Conservation (phyloP, 352 stramenopile species). For the Phytophthora pluvialis region DNA sequence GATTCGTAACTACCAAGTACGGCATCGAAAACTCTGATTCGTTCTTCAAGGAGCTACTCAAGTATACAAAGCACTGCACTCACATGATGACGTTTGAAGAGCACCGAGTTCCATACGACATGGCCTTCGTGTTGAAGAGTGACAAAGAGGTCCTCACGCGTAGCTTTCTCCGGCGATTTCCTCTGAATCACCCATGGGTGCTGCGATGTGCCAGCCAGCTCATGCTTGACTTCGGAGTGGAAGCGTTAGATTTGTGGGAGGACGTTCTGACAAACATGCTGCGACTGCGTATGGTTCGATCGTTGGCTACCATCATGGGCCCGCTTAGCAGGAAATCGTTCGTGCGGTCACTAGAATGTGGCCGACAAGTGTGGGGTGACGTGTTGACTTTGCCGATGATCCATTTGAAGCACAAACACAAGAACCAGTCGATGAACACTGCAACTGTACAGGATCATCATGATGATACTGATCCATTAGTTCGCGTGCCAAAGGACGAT, state of each 20-base stretch:
- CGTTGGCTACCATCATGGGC: constrained; percentile 43
- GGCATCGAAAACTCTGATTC: constrained; percentile 9
- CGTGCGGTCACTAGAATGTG: constrained; percentile 41
- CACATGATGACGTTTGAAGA: constrained; percentile 66
- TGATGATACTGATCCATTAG: neutral
- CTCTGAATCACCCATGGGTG: constrained; percentile 35
- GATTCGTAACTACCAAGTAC: constrained; percentile 34
- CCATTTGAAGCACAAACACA: constrained; percentile 19
- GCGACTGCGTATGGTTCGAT: constrained; percentile 53
- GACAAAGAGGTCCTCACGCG: constrained; percentile 54
- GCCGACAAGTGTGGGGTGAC: constrained; percentile 45
- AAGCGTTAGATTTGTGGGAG: constrained; percentile 55
- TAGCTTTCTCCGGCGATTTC: constrained; percentile 54
- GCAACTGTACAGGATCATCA: neutral
- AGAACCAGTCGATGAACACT: neutral
- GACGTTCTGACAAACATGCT: constrained; percentile 51
- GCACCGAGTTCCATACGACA: constrained; percentile 55
- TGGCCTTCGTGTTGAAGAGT: constrained; percentile 43
- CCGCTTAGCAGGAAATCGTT: constrained; percentile 45
- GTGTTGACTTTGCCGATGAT: constrained; percentile 37
- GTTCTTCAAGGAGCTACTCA: constrained; percentile 46
- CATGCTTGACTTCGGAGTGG: constrained; percentile 64
- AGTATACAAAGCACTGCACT: constrained; percentile 40
- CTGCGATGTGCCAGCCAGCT: constrained; percentile 46
- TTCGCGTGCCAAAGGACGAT: neutral